phyloP scores from a whole-genome alignment of 1,284 basidiomycete genomes.

The Calocybe gambosa region DNA sequence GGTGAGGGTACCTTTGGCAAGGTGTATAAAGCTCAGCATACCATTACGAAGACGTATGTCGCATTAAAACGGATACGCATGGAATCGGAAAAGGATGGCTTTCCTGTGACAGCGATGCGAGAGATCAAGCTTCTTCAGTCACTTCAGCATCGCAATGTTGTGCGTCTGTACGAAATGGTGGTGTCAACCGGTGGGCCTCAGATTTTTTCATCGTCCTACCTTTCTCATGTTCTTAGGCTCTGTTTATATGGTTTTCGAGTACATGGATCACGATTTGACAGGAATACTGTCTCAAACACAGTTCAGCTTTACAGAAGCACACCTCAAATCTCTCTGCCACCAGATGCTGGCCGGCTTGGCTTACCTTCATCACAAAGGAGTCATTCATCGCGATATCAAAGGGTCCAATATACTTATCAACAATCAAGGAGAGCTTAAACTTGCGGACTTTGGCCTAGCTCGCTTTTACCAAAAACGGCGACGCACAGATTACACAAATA shows the following conservation, averaged over 20 bases:
- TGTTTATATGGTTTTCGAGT: slow-evolving; percentile 99
- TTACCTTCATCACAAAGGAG: slow-evolving; percentile 92
- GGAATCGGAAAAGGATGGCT: slow-evolving; percentile 97
- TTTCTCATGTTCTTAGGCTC: slow-evolving; percentile 50
- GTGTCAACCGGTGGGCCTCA: slow-evolving; percentile 80
- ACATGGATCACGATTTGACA: slow-evolving; percentile 98
- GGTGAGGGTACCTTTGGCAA: slow-evolving; percentile 99
- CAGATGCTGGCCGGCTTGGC: slow-evolving; percentile 93
- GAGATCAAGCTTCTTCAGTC: slow-evolving; percentile 98
- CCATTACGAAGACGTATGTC: slow-evolving; percentile 68
- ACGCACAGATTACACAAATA: slow-evolving; percentile 92
- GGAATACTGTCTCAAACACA: slow-evolving; percentile 91
- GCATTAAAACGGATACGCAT: slow-evolving; percentile 97
- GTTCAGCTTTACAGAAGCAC: slow-evolving; percentile 77
- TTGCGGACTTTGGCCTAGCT: slow-evolving; percentile 98
- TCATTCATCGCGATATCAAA: slow-evolving; percentile 98
- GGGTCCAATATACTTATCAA: slow-evolving; percentile 98
- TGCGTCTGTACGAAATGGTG: slow-evolving; percentile 96
- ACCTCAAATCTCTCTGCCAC: slow-evolving; percentile 91
- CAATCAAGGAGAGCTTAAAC: slow-evolving; percentile 87
- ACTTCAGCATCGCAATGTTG: slow-evolving; percentile 84
- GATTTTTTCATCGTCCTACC: slow-evolving; percentile 7
- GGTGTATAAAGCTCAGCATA: slow-evolving; percentile 95
- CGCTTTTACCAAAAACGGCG: slow-evolving; percentile 91
- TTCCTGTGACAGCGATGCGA: slow-evolving; percentile 97